These are phyloP conservation scores for Allomyces macrogynus DNA, from an alignment of 192 early-diverging fungal genomes.

Conservation along the genomic window DNA sequence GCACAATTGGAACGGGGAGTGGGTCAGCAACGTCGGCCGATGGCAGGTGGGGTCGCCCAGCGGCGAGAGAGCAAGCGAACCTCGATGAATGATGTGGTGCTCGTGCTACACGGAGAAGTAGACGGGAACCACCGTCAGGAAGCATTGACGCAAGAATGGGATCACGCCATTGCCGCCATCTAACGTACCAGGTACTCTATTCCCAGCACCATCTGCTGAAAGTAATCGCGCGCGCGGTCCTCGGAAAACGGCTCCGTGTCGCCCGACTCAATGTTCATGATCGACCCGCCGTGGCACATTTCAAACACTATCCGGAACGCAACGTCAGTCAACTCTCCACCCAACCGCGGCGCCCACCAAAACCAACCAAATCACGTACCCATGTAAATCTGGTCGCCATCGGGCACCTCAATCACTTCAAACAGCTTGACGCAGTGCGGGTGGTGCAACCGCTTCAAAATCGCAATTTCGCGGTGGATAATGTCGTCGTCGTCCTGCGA, in stretches of 20 bases:
- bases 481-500: slow-evolving; percentile 27
- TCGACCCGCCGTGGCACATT: background rate
- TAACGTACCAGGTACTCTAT: background rate
- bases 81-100: slow-evolving; percentile 76
- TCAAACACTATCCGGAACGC: background rate
- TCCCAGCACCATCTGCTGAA: background rate
- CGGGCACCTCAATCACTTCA: slow-evolving; percentile 4
- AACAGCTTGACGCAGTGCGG: slow-evolving; percentile 64
- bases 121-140: background rate
- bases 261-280: slow-evolving; percentile 7
- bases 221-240: background rate
- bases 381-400: background rate
- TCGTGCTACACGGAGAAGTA: slow-evolving; percentile 47
- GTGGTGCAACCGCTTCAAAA: slow-evolving; percentile 87
- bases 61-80: no score
- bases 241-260: background rate
- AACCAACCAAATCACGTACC: no score
- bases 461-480: slow-evolving; percentile 72
- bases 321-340: background rate
- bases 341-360: no score
- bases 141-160: no score
- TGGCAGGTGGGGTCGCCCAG: no score
- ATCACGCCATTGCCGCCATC: no score
- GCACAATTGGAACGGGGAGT: background rate
- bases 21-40: background rate